phyloP scores from a whole-genome alignment of 23 red algal genomes.

The Pyropia haitanensis region DNA sequence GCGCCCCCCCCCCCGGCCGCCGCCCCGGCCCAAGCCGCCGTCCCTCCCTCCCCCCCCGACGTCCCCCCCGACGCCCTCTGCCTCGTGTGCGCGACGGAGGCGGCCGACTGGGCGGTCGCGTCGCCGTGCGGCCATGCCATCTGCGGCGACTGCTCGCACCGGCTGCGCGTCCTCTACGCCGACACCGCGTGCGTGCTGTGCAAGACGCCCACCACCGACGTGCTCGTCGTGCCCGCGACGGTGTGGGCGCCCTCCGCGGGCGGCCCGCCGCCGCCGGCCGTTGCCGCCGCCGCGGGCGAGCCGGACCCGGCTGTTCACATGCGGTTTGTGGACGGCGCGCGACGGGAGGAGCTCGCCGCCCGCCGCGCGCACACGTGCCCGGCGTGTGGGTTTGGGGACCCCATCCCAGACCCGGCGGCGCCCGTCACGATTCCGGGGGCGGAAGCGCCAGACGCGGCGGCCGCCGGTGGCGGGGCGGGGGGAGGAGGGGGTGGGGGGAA shows the following conservation, averaged over 20 bases:
- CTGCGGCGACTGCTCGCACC: constrained; percentile 68
- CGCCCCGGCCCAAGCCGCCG: no score
- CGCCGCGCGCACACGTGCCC: background rate
- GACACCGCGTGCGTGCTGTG: constrained; percentile 69
- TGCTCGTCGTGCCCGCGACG: constrained; percentile 29
- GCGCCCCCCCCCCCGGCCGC: no score
- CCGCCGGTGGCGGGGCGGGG: background rate
- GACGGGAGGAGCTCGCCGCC: background rate
- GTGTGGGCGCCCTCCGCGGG: background rate
- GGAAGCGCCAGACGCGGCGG: background rate
- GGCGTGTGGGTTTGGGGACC: constrained; percentile 1
- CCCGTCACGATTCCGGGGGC: background rate
- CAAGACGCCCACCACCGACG: constrained; percentile 31
- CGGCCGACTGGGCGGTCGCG: constrained; percentile 54
- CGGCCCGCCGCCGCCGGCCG: background rate
- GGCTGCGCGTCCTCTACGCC: constrained; percentile 74
- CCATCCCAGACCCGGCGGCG: background rate
- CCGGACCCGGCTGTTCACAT: background rate
- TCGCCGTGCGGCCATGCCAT: constrained; percentile 55
- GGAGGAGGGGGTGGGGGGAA: no score
- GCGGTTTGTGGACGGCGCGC: background rate
- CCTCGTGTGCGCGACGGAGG: constrained; percentile 46
- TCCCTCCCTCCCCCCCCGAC: constrained; percentile 5
- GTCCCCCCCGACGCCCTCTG: constrained; percentile 24
- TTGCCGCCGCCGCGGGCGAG: background rate